A percentile compares a stretch with the other conserved stretches of the same genome.
These are phyloP conservation scores for Coffea eugenioides DNA, from an alignment of 257 asterid genomes.

Conservation along the genomic window DNA sequence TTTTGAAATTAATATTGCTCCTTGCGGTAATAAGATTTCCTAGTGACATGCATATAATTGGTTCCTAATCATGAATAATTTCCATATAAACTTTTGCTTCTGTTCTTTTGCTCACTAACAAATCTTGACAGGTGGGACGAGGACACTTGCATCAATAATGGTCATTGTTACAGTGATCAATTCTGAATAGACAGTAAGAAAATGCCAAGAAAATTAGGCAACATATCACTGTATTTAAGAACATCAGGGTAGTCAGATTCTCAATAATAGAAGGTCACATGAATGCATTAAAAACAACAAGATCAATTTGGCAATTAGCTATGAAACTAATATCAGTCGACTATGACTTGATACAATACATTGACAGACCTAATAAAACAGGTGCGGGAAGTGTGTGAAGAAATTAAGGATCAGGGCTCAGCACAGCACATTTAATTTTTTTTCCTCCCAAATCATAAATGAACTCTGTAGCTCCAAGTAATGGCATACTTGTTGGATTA, in stretches of 20 bases:
- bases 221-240: background rate
- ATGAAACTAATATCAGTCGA: background rate
- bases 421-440: too few species aligned
- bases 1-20: background rate
- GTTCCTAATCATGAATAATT: background rate
- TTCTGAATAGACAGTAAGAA: background rate
- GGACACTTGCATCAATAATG: background rate
- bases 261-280: slow-evolving; percentile 1
- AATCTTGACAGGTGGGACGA: too few species aligned
- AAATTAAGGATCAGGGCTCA: background rate
- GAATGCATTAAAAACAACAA: background rate
- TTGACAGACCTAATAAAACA: background rate
- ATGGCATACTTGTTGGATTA: too few species aligned
- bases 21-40: background rate
- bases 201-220: background rate
- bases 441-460: background rate
- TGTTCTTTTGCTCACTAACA: background rate
- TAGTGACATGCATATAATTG: background rate
- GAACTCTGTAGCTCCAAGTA: background rate
- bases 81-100: background rate
- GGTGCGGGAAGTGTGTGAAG: background rate
- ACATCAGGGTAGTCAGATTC: background rate
- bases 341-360: background rate
- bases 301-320: background rate
- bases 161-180: background rate